Conservation (phyloP, 2,329 filamentous ascomycete genomes). For the Aspergillus arachidicola region DNA sequence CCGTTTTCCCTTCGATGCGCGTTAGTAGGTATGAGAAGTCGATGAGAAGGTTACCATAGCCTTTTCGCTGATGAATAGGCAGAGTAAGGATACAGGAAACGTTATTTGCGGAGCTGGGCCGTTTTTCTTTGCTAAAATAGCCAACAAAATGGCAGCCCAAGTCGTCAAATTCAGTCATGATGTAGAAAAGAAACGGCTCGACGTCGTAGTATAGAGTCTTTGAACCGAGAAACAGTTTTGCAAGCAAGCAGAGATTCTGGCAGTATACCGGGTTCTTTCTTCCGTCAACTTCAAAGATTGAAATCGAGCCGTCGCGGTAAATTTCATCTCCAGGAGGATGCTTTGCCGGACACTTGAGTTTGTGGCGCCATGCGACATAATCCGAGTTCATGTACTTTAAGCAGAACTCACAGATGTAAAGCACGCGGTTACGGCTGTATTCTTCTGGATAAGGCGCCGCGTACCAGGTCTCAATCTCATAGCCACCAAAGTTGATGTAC, state of each 20-base stretch:
- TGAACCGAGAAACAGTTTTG: constrained; percentile 95
- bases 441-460: constrained; percentile 97
- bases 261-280: constrained; percentile 94
- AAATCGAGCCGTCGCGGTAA: constrained; percentile 90
- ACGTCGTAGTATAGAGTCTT: constrained; percentile 99
- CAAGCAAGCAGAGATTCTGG: constrained; percentile 89
- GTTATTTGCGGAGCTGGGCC: constrained; percentile 91
- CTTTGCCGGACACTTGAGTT: constrained; percentile 93
- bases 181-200: constrained; percentile 98
- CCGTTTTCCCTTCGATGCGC: constrained; percentile 87
- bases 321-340: constrained; percentile 98
- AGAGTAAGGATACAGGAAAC: constrained; percentile 96
- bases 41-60: constrained; percentile 94
- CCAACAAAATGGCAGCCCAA: constrained; percentile 94
- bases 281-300: constrained; percentile 97
- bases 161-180: constrained; percentile 88
- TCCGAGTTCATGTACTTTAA: constrained; percentile 99
- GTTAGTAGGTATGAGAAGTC: constrained; percentile 98
- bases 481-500: constrained; percentile 96
- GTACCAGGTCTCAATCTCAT: constrained; percentile 99
- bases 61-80: constrained; percentile 94
- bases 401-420: constrained; percentile 99
- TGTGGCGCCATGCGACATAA: constrained; percentile 97
- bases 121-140: constrained; percentile 99
- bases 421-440: constrained; percentile 91